Conservation (phyloP, 768 basidiomycete species). For the Tubosaeta sp. region DNA sequence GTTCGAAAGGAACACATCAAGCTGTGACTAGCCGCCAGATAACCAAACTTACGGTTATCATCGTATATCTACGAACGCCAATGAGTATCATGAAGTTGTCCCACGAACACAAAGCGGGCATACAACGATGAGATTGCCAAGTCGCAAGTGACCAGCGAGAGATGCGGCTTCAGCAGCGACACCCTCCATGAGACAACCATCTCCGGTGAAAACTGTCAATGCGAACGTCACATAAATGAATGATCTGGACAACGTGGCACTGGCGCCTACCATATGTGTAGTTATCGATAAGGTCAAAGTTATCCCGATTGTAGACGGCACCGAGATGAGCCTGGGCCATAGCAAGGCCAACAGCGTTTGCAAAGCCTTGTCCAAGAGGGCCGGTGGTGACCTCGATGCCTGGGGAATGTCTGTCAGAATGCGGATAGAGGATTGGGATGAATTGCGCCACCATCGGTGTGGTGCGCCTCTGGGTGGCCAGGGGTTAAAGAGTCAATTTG, state of each 20-base stretch:
- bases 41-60: slow-evolving; percentile 73
- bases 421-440: neutral
- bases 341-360: slow-evolving; percentile 90
- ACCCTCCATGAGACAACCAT: slow-evolving; percentile 97
- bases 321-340: slow-evolving; percentile 89
- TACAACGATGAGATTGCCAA: slow-evolving; percentile 90
- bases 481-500: slow-evolving; percentile 88
- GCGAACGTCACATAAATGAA: slow-evolving; percentile 1
- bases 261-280: slow-evolving; percentile 73
- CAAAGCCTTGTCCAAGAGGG: slow-evolving; percentile 92
- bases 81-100: slow-evolving; percentile 17
- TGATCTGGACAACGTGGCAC: neutral
- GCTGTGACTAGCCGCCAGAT: neutral
- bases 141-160: slow-evolving; percentile 88
- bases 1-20: slow-evolving; percentile 8
- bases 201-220: slow-evolving; percentile 75
- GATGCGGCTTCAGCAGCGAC: slow-evolving; percentile 90
- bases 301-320: slow-evolving; percentile 86
- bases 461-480: slow-evolving; percentile 82
- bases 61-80: slow-evolving; percentile 68
- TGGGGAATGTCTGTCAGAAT: slow-evolving; percentile 22
- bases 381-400: slow-evolving; percentile 92
- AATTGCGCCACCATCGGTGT: slow-evolving; percentile 51
- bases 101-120: slow-evolving; percentile 31
- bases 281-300: slow-evolving; percentile 78